Base-by-base conservation (phyloP, 768 basidiomycete genomes). In the Amanita thiersii region DNA sequence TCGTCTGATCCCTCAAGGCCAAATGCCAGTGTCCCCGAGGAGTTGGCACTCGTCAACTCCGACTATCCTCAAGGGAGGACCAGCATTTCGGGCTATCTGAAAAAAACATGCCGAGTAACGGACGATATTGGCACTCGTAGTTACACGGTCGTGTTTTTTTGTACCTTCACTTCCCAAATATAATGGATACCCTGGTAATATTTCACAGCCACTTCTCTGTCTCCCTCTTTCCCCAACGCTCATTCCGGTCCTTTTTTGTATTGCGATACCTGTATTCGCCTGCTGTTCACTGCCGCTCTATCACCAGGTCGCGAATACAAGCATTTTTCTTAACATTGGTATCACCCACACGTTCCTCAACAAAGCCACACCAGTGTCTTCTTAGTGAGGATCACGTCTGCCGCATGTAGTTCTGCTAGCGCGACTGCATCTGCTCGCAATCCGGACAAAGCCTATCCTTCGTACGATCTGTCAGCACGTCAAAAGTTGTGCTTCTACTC, bases 401-500 rank as follows among this genome's bases (percentile, higher is more conserved):
- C 12, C 23, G 35, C 7, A 10, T 26, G 17, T 21, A 11, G 9
- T 14, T 1, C 15, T 25, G 23, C 15, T 35, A 12, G 8, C 32
- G n/a, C 8, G n/a, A 9, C 20, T 5, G 33, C 31, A n/a, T 49
- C 12, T 37, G 41, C 26, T 55, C 52, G 41, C 64, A 67, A 14
- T n/a, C 6, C 7, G 55, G 51, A 43, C 65, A 67, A 37, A 45
- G 35, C 40, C 55, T 51, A 32, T 54, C 47, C 28, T 59, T 52
- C 23, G 50, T 56, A 24, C 56, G 56, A 49, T 62, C 61, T 64
- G 40, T 30, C 44, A 28, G 25, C 28, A 38, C 17, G 15, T 36
- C 24, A 36, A 20, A 40, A 17, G 47, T 32, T 44, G 24, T 26
- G 15, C 20, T 25, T 15, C 5, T 6, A 18, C 15, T 19, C 7